A percentile compares a stretch with the other conserved stretches of the same genome.
Evolutionary conservation across 768 basidiomycete genomes (phyloP).

Genomic region (Termitomyces sp.): DNA sequence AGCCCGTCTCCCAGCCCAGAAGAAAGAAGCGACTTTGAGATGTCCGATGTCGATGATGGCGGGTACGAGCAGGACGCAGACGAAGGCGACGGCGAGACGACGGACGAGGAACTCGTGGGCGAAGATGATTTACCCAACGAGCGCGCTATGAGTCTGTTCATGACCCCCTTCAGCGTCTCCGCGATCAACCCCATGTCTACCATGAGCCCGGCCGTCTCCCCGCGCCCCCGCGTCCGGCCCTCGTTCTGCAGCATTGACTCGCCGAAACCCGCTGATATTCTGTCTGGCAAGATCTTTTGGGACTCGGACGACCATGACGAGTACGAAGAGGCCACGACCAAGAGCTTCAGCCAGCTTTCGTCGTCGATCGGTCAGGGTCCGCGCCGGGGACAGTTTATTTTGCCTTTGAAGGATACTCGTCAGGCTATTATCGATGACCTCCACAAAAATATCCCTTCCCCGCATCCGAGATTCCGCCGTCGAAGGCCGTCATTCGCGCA

Average conservation of each 20-base stretch:
- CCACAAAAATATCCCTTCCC: slow-evolving; percentile 40
- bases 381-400: slow-evolving; percentile 37
- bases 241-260: slow-evolving; percentile 27
- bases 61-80: slow-evolving; percentile 43
- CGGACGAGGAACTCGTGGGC: slow-evolving; percentile 82
- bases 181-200: slow-evolving; percentile 76
- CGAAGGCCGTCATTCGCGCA: slow-evolving; percentile 23
- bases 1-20: slow-evolving; percentile 43
- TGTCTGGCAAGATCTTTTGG: slow-evolving; percentile 56
- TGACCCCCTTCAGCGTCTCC: slow-evolving; percentile 54
- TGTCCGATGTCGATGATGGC: slow-evolving; percentile 38
- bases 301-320: slow-evolving; percentile 38
- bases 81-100: slow-evolving; percentile 67
- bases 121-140: slow-evolving; percentile 66
- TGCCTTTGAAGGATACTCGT: slow-evolving; percentile 25
- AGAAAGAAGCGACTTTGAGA: slow-evolving; percentile 48
- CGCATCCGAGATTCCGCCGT: slow-evolving; percentile 39
- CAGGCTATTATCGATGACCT: slow-evolving; percentile 42
- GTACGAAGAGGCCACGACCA: slow-evolving; percentile 22
- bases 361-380: slow-evolving; percentile 21
- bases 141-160: slow-evolving; percentile 70
- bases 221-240: slow-evolving; percentile 29
- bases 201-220: slow-evolving; percentile 51
- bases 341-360: slow-evolving; percentile 20
- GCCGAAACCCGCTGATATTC: slow-evolving; percentile 63